Evolutionary conservation across 2,329 filamentous ascomycete species (phyloP).

Genomic region (Stemphylium beticola): DNA sequence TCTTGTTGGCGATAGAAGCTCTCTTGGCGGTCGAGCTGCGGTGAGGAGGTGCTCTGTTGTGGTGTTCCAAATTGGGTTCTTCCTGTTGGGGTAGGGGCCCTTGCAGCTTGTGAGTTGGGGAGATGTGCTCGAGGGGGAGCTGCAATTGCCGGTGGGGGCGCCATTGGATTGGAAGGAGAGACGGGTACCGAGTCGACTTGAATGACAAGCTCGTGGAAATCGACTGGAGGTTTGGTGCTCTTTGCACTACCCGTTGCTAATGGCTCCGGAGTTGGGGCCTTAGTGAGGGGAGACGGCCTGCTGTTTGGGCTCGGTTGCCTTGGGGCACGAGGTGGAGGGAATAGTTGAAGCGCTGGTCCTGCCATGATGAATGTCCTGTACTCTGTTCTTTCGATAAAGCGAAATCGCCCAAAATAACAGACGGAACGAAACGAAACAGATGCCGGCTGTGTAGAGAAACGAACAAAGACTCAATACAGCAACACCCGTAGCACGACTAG

Average conservation of each 20-base stretch:
- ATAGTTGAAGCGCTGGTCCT: constrained; percentile 46
- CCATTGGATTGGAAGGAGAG: constrained; percentile 37
- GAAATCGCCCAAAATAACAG: constrained; percentile 25
- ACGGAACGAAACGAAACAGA: constrained; percentile 17
- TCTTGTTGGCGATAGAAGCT: constrained; percentile 28
- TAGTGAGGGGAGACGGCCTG: constrained; percentile 31
- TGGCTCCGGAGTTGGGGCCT: constrained; percentile 40
- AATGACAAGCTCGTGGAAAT: constrained; percentile 50
- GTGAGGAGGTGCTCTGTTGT: constrained; percentile 30
- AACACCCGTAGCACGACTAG: constrained; percentile 26
- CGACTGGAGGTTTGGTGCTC: constrained; percentile 35
- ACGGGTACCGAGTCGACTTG: constrained; percentile 49
- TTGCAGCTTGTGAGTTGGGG: constrained; percentile 23
- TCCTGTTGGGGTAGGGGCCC: constrained; percentile 30
- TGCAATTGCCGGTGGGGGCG: constrained; percentile 27
- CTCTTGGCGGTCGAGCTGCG: constrained; percentile 23
- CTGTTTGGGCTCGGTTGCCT: constrained; percentile 43
- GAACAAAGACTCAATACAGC: constrained; percentile 18
- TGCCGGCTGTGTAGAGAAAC: constrained; percentile 17
- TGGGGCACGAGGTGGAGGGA: constrained; percentile 45
- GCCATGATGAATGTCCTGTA: constrained; percentile 36
- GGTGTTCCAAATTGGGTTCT: constrained; percentile 32
- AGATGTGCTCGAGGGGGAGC: constrained; percentile 39
- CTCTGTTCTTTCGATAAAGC: constrained; percentile 23
- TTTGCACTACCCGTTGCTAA: constrained; percentile 39